Base-by-base conservation (phyloP, 164 flowering plant species). In the Hamamelis virginiana region DNA sequence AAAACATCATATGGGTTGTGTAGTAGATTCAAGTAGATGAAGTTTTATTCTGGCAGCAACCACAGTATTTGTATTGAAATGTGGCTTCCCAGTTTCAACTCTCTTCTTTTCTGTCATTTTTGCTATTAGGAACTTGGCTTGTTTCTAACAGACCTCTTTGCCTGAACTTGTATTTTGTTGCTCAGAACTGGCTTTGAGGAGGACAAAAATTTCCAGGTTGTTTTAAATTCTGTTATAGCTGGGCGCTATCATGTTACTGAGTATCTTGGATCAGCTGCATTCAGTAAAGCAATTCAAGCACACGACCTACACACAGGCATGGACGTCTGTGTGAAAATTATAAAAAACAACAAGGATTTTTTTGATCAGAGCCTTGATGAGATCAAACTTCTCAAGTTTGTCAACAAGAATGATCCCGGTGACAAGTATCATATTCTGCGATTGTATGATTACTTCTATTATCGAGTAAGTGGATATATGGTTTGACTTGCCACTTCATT, bases 291-390 rank as follows among this genome's bases (percentile, higher is more conserved):
- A 68, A 91, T 95, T 71, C 99, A 95, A 83, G 99, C 99, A 3
- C 99, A 95, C 81, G 99, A 95, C 76, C 80, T 95, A 69, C 97
- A 95, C 69, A 95, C 97, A 28, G 97, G 99, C 73, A 89, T 95
- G 94, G 99, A 95, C 81, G 99, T 95, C 14, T 95, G 99, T 78
- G 89, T 95, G 65, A 95, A 95, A 81, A 92, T 95, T 41, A 95
- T 95, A 75, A 95, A 95, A 76, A 95, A 95, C 86, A 95, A 95
- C 84, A 95, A 95, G 71, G 99, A 95, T 74, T 95, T 95, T 70
- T 95, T 95, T 78, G 99, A 95, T 78, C 99, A 95, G 78, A 95
- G 99, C 73, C 97, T 96, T 77, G 99, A 96, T 77, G 99, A 96
- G 80, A 96, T 96, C 76, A 96, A 96, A 84, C 97, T 96, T 76